Conservation (phyloP, 768 basidiomycete genomes). For the Hericium erinaceus region DNA sequence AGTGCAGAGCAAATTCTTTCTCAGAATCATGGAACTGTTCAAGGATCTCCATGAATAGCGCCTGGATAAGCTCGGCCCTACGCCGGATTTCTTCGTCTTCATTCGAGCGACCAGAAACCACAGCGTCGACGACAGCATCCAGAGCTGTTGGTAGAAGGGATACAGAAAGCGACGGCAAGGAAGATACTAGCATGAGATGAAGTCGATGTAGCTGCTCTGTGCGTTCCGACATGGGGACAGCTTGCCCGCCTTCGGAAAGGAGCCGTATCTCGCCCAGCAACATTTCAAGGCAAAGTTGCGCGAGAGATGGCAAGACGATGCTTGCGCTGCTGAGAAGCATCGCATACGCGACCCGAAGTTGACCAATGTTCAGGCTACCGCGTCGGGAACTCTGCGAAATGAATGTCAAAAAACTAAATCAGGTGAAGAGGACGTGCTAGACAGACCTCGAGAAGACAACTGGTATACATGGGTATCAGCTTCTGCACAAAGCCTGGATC, state of each 20-base stretch:
- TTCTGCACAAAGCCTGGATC: constrained; percentile 34
- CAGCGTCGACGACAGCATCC: constrained; percentile 30
- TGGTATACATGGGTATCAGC: constrained; percentile 67
- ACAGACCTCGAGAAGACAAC: constrained; percentile 60
- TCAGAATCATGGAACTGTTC: constrained; percentile 59
- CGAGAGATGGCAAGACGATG: constrained; percentile 29
- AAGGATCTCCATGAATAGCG: constrained; percentile 54
- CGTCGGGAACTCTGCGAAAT: constrained; percentile 49
- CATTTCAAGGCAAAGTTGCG: constrained; percentile 14
- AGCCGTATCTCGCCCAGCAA: constrained; percentile 11
- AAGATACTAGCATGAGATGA: constrained; percentile 56
- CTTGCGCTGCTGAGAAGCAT: constrained; percentile 60
- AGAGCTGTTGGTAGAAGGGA: constrained; percentile 46
- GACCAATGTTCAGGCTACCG: constrained; percentile 48
- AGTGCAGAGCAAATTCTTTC: constrained; percentile 55
- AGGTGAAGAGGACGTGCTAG: neutral
- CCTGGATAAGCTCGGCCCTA: constrained; percentile 41
- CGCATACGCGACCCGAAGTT: constrained; percentile 69
- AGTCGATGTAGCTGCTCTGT: constrained; percentile 35
- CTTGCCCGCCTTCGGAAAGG: constrained; percentile 6
- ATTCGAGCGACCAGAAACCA: constrained; percentile 20
- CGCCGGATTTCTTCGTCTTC: neutral
- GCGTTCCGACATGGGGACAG: too few relatives aligned
- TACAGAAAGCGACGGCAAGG: constrained; percentile 52
- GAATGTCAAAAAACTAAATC: neutral